Conservation (phyloP, 495 filamentous ascomycete genomes). For the Penicillium parvum region DNA sequence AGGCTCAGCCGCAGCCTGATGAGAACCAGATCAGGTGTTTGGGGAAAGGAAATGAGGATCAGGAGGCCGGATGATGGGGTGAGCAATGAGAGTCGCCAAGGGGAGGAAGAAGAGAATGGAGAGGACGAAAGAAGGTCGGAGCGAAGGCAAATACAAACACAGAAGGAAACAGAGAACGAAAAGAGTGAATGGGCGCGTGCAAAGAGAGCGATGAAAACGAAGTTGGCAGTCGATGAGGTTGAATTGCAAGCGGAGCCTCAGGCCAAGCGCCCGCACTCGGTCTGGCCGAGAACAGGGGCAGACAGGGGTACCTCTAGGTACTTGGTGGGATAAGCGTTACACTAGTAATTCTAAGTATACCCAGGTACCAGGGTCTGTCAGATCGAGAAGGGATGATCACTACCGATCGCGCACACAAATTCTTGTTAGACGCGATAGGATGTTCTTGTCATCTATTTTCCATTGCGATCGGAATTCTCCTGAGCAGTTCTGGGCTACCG, state of each 20-base stretch:
- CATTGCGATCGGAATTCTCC: slow-evolving; percentile 6
- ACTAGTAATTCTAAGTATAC: no score
- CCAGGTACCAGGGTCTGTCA: no score
- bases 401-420: slow-evolving; percentile 4
- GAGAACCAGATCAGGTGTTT: slow-evolving; percentile 30
- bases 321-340: slow-evolving; percentile 1
- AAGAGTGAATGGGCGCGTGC: slow-evolving; percentile 1
- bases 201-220: slow-evolving; percentile 11
- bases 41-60: slow-evolving; percentile 18
- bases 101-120: slow-evolving; percentile 20
- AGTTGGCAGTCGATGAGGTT: neutral
- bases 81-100: slow-evolving; percentile 18
- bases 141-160: slow-evolving; percentile 17
- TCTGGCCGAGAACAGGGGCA: slow-evolving; percentile 23
- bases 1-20: slow-evolving; percentile 30
- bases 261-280: slow-evolving; percentile 18
- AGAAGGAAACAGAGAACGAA: slow-evolving; percentile 16
- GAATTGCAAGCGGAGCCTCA: slow-evolving; percentile 26
- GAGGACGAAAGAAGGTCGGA: slow-evolving; percentile 12
- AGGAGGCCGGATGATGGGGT: slow-evolving; percentile 19
- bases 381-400: neutral
- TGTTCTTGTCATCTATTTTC: neutral
- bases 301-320: slow-evolving; percentile 1
- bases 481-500: slow-evolving; percentile 3
- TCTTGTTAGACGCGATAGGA: slow-evolving; percentile 6